Conservation (phyloP, 106 monocot genomes). For the Dioscorea zingiberensis region DNA sequence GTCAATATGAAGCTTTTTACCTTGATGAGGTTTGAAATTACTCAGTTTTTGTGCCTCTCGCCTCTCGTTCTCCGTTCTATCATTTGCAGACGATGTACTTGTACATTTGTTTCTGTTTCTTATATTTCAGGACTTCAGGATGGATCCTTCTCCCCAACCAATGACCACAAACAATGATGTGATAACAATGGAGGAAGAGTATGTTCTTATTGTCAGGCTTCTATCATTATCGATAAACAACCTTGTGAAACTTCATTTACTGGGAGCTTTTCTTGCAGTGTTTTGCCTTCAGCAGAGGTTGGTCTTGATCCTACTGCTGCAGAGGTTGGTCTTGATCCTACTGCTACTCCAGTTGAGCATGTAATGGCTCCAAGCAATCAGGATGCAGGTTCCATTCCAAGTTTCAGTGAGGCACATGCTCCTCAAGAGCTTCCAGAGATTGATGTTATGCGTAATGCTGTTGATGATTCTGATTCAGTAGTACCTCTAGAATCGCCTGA, state of each 20-base stretch:
- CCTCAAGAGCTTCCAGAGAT: slow-evolving; percentile 27
- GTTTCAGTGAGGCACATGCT: slow-evolving; percentile 3
- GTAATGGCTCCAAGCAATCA: slow-evolving; percentile 4
- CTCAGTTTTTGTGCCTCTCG: not conserved
- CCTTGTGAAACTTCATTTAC: not conserved
- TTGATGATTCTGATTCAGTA: slow-evolving; percentile 7
- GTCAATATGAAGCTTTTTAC: slow-evolving; percentile 33
- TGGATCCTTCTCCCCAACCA: slow-evolving; percentile 12
- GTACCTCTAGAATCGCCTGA: slow-evolving; percentile 4
- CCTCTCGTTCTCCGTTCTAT: not conserved
- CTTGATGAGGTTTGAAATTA: slow-evolving; percentile 37
- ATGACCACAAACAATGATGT: slow-evolving; percentile 8
- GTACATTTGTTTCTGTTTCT: slow-evolving; percentile 1
- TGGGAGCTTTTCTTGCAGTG: slow-evolving; percentile 20
- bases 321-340: slow-evolving; percentile 13
- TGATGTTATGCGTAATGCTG: slow-evolving; percentile 47
- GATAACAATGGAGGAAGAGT: slow-evolving; percentile 48
- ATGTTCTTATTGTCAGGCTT: slow-evolving; percentile 9
- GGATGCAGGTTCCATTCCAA: not conserved
- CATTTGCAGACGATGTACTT: not conserved
- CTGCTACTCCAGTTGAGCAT: slow-evolving; percentile 15
- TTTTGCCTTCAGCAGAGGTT: slow-evolving; percentile 31
- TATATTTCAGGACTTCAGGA: slow-evolving; percentile 22
- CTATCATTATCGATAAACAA: not conserved
- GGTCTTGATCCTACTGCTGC: slow-evolving; percentile 10